Evolutionary conservation across 208 protist genomes (phyloP).

Genomic region (Leishmania braziliensis): DNA sequence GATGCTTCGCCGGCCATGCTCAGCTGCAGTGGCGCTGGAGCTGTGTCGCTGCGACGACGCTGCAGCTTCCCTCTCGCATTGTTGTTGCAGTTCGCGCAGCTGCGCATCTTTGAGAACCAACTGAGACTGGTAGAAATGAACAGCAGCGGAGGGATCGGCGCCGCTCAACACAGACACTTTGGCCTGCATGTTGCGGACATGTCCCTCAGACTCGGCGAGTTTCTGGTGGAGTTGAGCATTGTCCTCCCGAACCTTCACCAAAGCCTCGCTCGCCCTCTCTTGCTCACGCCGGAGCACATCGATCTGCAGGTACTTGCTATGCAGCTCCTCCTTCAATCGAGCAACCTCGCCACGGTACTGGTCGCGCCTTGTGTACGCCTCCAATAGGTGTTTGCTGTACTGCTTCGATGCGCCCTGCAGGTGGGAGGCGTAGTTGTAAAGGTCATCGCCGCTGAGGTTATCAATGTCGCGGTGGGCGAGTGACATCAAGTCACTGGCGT

Average conservation of each 20-base stretch:
- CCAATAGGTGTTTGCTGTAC: constrained; percentile 33
- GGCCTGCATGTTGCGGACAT: constrained; percentile 20
- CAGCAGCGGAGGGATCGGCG: constrained; percentile 18
- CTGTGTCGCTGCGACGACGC: constrained; percentile 7
- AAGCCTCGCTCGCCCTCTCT: background rate
- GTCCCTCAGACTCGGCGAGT: constrained; percentile 25
- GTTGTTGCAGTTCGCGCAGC: constrained; percentile 24
- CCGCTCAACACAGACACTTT: constrained; percentile 18
- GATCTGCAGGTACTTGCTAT: constrained; percentile 40
- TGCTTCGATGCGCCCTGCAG: constrained; percentile 50
- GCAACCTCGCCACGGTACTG: constrained; percentile 63
- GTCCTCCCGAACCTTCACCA: constrained; percentile 17
- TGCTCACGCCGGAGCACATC: constrained; percentile 33
- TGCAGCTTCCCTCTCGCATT: constrained; percentile 2
- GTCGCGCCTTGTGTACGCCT: constrained; percentile 59
- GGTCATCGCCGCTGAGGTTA: constrained; percentile 45
- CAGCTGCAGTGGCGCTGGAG: constrained; percentile 1
- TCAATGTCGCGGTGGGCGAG: constrained; percentile 35
- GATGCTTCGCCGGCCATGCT: no score
- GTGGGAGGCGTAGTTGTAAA: constrained; percentile 51
- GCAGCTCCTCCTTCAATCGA: constrained; percentile 54
- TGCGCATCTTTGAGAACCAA: constrained; percentile 28
- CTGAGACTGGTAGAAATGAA: constrained; percentile 28
- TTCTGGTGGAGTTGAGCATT: constrained; percentile 27
- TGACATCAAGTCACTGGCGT: constrained; percentile 32